These are phyloP conservation scores for Sisymbrium irio DNA, from an alignment of 345 rosid genomes.

Conservation along the genomic window DNA sequence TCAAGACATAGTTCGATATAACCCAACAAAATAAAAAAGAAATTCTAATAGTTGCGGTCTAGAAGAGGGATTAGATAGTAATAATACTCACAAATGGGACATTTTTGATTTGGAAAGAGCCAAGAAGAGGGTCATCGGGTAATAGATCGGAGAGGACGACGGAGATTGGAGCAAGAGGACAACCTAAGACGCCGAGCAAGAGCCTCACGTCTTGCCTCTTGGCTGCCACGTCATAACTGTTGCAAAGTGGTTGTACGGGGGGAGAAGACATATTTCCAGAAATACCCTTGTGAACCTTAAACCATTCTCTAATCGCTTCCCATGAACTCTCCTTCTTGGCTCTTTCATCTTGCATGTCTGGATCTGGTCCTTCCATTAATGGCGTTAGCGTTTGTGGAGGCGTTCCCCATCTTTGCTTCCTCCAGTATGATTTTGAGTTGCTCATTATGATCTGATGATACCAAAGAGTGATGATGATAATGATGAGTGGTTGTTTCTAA, in stretches of 20 bases:
- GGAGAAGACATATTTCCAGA: constrained; percentile 41
- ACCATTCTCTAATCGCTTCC: constrained; percentile 94
- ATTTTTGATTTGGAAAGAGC: constrained; percentile 44
- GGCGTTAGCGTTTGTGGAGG: constrained; percentile 71
- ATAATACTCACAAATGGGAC: constrained; percentile 61
- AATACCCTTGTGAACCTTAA: constrained; percentile 68
- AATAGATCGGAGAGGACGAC: constrained; percentile 38
- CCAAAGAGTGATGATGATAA: not conserved
- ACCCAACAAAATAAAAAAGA: not conserved
- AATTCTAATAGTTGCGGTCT: not conserved
- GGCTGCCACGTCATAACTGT: constrained; percentile 35
- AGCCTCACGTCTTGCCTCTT: constrained; percentile 77
- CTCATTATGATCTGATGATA: constrained; percentile 27
- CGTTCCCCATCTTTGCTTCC: constrained; percentile 65
- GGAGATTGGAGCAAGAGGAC: constrained; percentile 94
- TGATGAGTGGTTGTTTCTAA: constrained; percentile 1
- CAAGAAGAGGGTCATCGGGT: constrained; percentile 41
- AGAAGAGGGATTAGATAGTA: not conserved
- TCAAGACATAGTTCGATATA: not conserved
- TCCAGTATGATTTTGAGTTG: constrained; percentile 38
- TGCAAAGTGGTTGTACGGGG: constrained; percentile 32
- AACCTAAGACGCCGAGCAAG: constrained; percentile 81
- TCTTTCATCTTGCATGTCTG: constrained; percentile 75
- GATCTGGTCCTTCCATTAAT: constrained; percentile 93
- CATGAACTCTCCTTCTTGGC: constrained; percentile 76